Conservation (phyloP, 495 filamentous ascomycete genomes). For the Talaromyces stipitatus region DNA sequence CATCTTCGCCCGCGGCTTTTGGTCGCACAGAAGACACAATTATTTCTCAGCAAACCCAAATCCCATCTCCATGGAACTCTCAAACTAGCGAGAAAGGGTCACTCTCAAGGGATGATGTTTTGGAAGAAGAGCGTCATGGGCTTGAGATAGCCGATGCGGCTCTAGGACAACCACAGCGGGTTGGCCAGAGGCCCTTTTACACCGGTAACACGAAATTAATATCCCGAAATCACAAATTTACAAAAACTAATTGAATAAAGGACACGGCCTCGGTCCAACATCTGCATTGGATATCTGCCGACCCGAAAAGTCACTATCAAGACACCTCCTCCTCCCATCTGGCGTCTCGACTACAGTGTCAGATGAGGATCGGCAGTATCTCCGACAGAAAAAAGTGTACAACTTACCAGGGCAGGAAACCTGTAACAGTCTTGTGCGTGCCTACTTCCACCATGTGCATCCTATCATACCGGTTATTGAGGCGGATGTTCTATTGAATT, state of each 20-base stretch:
- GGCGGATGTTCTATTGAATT: constrained; percentile 17
- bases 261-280: constrained; percentile 15
- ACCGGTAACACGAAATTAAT: constrained; percentile 13
- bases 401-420: constrained; percentile 14
- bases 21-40: neutral
- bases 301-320: constrained; percentile 13
- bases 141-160: constrained; percentile 22
- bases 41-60: neutral
- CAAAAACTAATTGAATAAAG: constrained; percentile 9
- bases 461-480: constrained; percentile 33
- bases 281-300: constrained; percentile 17
- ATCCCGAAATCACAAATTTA: neutral
- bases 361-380: constrained; percentile 20
- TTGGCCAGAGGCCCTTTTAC: constrained; percentile 22
- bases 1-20: neutral
- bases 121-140: constrained; percentile 21
- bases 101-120: neutral
- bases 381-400: constrained; percentile 22
- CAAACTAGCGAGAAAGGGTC: neutral
- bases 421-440: constrained; percentile 19
- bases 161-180: constrained; percentile 12
- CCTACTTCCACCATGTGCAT: constrained; percentile 33
- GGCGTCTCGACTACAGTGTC: constrained; percentile 6
- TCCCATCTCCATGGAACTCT: neutral
- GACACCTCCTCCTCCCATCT: constrained; percentile 20